Conservation (phyloP, 1,139 yeast genomes). For the Hyphopichia fennica region DNA sequence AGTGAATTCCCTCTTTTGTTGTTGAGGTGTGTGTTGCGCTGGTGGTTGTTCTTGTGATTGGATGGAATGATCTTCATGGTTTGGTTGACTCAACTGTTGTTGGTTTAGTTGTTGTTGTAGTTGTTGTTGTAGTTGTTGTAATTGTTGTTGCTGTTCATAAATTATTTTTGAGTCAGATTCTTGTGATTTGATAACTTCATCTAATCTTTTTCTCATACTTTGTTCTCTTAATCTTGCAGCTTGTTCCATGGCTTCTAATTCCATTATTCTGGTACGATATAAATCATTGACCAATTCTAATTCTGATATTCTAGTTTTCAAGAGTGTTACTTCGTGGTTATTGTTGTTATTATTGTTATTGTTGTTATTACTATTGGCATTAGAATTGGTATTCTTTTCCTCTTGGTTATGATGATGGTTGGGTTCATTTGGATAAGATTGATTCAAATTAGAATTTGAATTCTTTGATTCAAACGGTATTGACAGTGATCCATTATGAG, state of each 20-base stretch:
- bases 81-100: not conserved
- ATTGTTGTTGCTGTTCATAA: conserved; percentile 1
- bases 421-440: not conserved
- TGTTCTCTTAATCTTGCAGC: conserved; percentile 55
- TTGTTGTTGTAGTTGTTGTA: conserved; percentile 5
- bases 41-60: conserved; percentile 8
- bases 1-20: conserved; percentile 20
- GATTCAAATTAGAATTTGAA: not conserved
- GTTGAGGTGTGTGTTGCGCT: not conserved
- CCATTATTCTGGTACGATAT: conserved; percentile 77
- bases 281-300: conserved; percentile 86
- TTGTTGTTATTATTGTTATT: conserved; percentile 14
- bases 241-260: conserved; percentile 71
- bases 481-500: not conserved
- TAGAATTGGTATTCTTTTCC: conserved; percentile 3
- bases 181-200: conserved; percentile 37
- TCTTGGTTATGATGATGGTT: conserved; percentile 11
- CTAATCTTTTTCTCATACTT: conserved; percentile 49
- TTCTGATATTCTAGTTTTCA: conserved; percentile 82
- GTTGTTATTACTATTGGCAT: conserved; percentile 11
- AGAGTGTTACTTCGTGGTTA: conserved; percentile 48
- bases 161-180: conserved; percentile 7
- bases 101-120: conserved; percentile 6
- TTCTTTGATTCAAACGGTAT: not conserved
- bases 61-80: conserved; percentile 16